These are phyloP conservation scores for Alternaria sp. DNA, from an alignment of 2,329 filamentous ascomycete species.

Conservation along the genomic window DNA sequence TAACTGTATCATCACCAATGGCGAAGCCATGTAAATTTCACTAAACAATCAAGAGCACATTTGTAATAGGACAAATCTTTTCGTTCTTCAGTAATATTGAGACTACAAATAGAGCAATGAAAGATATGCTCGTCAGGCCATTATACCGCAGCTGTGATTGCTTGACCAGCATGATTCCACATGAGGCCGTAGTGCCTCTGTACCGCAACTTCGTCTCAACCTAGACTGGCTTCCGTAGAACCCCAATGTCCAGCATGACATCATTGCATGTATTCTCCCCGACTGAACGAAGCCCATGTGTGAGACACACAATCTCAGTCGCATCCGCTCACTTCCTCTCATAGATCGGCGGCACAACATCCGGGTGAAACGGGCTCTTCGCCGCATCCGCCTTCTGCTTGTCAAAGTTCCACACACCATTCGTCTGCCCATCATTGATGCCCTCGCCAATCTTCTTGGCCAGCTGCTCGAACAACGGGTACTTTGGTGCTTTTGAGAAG, in stretches of 20 bases:
- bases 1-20: not conserved
- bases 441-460: slow-evolving; percentile 53
- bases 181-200: not conserved
- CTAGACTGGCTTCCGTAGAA: not conserved
- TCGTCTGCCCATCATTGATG: slow-evolving; percentile 69
- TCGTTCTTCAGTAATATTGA: not conserved
- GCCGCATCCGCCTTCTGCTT: slow-evolving; percentile 53
- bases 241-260: too few relatives aligned
- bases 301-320: not conserved
- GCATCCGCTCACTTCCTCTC: slow-evolving; percentile 16
- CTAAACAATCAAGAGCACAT: too few relatives aligned
- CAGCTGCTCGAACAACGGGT: slow-evolving; percentile 56
- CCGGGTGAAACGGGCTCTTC: slow-evolving; percentile 36
- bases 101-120: not conserved
- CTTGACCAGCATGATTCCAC: not conserved
- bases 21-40: too few relatives aligned
- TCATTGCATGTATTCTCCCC: too few relatives aligned
- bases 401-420: slow-evolving; percentile 74
- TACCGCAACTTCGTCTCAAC: not conserved
- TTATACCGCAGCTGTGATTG: not conserved
- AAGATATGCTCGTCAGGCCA: not conserved
- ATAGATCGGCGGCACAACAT: slow-evolving; percentile 37
- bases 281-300: too few relatives aligned
- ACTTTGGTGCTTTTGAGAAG: slow-evolving; percentile 63
- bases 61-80: not conserved